phyloP scores from a whole-genome alignment of 2,329 filamentous ascomycete species.

The Sphaerulina populicola region DNA sequence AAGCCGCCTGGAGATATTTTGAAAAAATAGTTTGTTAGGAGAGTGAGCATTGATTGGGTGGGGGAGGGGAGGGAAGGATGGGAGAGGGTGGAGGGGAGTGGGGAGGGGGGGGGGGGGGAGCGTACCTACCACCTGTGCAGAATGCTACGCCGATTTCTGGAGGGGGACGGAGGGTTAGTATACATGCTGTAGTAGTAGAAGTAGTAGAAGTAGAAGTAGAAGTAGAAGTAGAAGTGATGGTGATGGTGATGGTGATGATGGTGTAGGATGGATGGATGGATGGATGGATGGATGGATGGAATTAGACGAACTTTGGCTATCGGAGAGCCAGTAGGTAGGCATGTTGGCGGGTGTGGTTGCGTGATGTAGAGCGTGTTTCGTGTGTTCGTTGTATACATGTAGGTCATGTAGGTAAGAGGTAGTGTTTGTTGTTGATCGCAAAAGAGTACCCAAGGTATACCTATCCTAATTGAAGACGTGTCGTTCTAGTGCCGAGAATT shows the following conservation, averaged over 20 bases:
- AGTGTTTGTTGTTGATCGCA: too few species aligned
- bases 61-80: too few species aligned
- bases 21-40: too few species aligned
- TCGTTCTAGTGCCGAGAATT: too few species aligned
- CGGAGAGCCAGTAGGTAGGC: conserved; percentile 93
- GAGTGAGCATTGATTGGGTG: too few species aligned
- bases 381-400: background rate
- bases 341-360: conserved; percentile 41
- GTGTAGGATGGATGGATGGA: background rate
- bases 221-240: too few species aligned
- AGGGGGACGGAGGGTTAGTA: conserved; percentile 9
- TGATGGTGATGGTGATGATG: background rate
- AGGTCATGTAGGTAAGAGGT: background rate
- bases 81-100: too few species aligned
- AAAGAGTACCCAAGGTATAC: too few species aligned
- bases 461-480: too few species aligned
- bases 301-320: conserved; percentile 74
- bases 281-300: background rate
- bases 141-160: conserved; percentile 93
- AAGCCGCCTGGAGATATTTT: conserved; percentile 60
- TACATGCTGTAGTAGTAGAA: too few species aligned
- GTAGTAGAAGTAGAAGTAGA: too few species aligned
- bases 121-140: conserved; percentile 83
- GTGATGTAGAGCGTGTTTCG: too few species aligned
- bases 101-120: background rate